Evolutionary conservation across 225 moss, liverwort and hornwort species (phyloP), one percentile per base, ranked within the genome.

Genomic region (Pseudoscleropodium purum): DNA sequence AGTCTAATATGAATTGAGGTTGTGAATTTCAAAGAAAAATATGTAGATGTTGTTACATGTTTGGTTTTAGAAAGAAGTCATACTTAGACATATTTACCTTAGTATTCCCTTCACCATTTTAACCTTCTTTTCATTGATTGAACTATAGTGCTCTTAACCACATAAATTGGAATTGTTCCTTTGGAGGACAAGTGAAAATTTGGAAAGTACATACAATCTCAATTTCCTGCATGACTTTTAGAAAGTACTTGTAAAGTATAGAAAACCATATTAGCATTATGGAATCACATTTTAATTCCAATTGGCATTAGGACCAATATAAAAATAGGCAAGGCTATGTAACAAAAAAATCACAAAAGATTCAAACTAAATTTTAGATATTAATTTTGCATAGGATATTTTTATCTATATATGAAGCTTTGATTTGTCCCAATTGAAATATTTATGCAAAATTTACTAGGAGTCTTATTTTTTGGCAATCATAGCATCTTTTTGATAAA

Each of bases 121-220:
- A 39, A 39, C n/a, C 13, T 69, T 13, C 0, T 69, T 5, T n/a
- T n/a, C 3, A 37, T 69, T 69, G 4, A 70, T 70, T 70, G 70
- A 70, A n/a, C 39, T 70, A 7, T 23, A 11, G 23, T 69, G 11
- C 37, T 19, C 3, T 67, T 19, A 37, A 20, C 20, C 2, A 23
- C 6, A 11, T n/a, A 68, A 7, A n/a, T 68, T 19, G 10, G 2
- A 68, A 21, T 12, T n/a, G 4, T n/a, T 2, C 4, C 7, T 20
- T 11, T 12, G 0, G 4, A 1, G 0, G 7, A 12, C 23, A n/a
- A n/a, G 20, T 68, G 4, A 68, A 68, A 68, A 6, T 68, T 68
- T 21, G 1, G 37, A 1, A 68, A 11, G 37, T 37, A 21, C 3
- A 6, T 21, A 68, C 21, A 68, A 37, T 37, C 6, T 36, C 19